Percentiles rank a stretch among this genome's conserved stretches.
phyloP scores from a whole-genome alignment of 441 rosid genomes.

The Populus hybrid region DNA sequence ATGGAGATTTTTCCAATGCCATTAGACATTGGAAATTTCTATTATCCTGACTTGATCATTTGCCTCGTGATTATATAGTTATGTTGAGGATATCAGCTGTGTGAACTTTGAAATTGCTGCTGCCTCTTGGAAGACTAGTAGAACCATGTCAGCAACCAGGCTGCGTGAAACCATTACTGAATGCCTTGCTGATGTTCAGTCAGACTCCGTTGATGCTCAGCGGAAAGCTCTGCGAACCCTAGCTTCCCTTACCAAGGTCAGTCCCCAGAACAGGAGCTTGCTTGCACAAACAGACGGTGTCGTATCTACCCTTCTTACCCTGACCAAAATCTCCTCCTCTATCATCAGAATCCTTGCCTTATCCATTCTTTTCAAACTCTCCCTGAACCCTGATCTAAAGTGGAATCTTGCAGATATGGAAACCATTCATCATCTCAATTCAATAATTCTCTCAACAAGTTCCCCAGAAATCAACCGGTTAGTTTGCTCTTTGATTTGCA shows the following conservation, averaged over 20 bases:
- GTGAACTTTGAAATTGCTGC: background rate
- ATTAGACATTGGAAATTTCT: constrained; percentile 13
- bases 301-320: constrained; percentile 28
- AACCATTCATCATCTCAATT: constrained; percentile 43
- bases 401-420: constrained; percentile 41
- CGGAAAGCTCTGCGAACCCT: constrained; percentile 48
- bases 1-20: constrained; percentile 29
- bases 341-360: constrained; percentile 33
- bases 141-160: constrained; percentile 29
- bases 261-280: constrained; percentile 38
- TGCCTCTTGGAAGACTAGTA: background rate
- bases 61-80: background rate
- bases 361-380: constrained; percentile 53
- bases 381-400: constrained; percentile 54
- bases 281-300: constrained; percentile 46
- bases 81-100: background rate
- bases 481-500: constrained; percentile 52
- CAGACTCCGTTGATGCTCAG: constrained; percentile 31
- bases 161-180: constrained; percentile 31
- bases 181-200: constrained; percentile 31
- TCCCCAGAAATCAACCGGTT: constrained; percentile 32
- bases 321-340: constrained; percentile 34
- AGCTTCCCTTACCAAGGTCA: constrained; percentile 45
- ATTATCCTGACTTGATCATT: background rate
- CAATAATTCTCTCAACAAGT: constrained; percentile 29